Conservation (phyloP, 495 filamentous ascomycete species). For the Xylaria sp. region DNA sequence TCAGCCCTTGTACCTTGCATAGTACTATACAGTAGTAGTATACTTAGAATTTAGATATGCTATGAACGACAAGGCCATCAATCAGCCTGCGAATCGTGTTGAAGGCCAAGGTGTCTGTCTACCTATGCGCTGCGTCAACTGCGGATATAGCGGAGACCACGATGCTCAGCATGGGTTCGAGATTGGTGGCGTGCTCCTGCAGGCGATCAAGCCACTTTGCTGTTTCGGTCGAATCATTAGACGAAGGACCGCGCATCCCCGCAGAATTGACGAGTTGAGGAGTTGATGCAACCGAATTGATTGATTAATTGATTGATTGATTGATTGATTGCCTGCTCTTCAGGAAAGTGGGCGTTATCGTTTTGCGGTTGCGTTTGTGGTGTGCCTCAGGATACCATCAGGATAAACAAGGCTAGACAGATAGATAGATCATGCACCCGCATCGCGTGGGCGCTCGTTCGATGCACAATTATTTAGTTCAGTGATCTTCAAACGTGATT, state of each 20-base stretch:
- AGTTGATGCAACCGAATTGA: no score
- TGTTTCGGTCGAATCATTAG: background rate
- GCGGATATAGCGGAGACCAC: constrained; percentile 1
- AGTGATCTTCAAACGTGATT: constrained; percentile 18
- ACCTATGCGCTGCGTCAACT: background rate
- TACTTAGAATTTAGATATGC: background rate
- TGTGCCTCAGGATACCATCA: constrained; percentile 14
- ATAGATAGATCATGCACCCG: constrained; percentile 7
- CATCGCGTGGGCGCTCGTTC: constrained; percentile 1
- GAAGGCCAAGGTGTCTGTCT: no score
- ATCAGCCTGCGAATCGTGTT: background rate
- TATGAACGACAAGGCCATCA: background rate
- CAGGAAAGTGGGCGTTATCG: background rate
- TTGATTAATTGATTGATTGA: no score
- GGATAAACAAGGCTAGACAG: no score
- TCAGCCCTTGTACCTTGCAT: background rate
- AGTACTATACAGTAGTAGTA: no score
- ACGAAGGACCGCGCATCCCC: background rate
- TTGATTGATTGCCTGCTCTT: background rate
- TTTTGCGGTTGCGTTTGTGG: no score
- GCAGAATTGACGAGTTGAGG: constrained; percentile 1
- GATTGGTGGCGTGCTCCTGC: constrained; percentile 17
- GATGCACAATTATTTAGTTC: constrained; percentile 1
- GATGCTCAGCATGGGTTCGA: background rate
- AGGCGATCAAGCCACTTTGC: constrained; percentile 4